Conservation (phyloP, 768 basidiomycete genomes). For the Boletus barrowsii region DNA sequence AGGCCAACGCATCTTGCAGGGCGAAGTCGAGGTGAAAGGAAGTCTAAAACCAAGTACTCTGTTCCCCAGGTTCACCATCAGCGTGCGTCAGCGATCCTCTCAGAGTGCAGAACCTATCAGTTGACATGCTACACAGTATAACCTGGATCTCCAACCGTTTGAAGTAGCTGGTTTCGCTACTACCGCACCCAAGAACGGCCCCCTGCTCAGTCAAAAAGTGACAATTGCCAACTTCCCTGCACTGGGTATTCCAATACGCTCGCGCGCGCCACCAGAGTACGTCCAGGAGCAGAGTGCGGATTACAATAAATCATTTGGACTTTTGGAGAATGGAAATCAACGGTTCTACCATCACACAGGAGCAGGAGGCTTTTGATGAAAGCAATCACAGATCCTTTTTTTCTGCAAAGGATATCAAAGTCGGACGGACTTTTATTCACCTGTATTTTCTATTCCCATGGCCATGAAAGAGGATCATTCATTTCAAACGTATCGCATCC, state of each 20-base stretch:
- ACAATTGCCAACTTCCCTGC: slow-evolving; percentile 38
- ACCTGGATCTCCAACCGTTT: slow-evolving; percentile 42
- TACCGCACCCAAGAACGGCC: slow-evolving; percentile 18
- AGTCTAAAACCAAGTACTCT: slow-evolving; percentile 41
- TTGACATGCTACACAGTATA: slow-evolving; percentile 36
- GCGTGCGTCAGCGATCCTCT: slow-evolving; percentile 33
- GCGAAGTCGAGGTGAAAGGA: slow-evolving; percentile 50
- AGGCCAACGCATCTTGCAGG: slow-evolving; percentile 40
- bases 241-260: slow-evolving; percentile 38
- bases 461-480: slow-evolving; percentile 50
- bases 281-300: slow-evolving; percentile 40
- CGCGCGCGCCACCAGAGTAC: slow-evolving; percentile 55
- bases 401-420: background rate
- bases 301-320: slow-evolving; percentile 50
- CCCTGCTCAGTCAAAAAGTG: slow-evolving; percentile 40
- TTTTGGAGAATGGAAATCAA: slow-evolving; percentile 56
- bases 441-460: slow-evolving; percentile 16
- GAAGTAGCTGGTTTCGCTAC: slow-evolving; percentile 41
- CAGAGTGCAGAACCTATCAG: background rate
- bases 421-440: background rate
- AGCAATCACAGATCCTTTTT: background rate
- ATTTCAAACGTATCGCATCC: slow-evolving; percentile 68
- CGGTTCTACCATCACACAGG: slow-evolving; percentile 35
- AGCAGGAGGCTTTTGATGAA: background rate
- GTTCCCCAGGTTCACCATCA: slow-evolving; percentile 46